phyloP scores from a whole-genome alignment of 2,329 filamentous ascomycete species.

The Fusarium incarnatum region DNA sequence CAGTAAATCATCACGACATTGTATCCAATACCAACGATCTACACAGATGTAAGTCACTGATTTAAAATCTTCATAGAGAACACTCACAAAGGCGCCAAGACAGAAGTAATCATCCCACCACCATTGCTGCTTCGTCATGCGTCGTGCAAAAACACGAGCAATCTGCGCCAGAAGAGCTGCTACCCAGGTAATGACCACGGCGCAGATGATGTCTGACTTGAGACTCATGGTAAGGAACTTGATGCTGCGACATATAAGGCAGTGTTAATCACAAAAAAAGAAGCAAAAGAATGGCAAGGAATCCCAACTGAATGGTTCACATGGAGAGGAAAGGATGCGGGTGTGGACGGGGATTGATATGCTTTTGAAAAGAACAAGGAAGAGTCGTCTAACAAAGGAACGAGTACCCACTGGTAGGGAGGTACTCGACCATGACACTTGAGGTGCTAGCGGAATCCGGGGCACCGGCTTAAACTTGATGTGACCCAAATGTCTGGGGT shows the following conservation, averaged over 20 bases:
- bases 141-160: slow-evolving; percentile 37
- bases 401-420: not conserved
- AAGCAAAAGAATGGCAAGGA: not conserved
- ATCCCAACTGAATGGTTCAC: not conserved
- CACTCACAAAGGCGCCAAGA: slow-evolving; percentile 41
- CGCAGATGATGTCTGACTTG: slow-evolving; percentile 32
- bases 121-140: slow-evolving; percentile 42
- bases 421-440: not conserved
- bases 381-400: not conserved
- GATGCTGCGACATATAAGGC: slow-evolving; percentile 2
- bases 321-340: not conserved
- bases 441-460: slow-evolving; percentile 1
- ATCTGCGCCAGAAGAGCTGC: slow-evolving; percentile 37
- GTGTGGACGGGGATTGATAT: slow-evolving; percentile 28
- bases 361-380: slow-evolving; percentile 30
- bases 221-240: slow-evolving; percentile 31
- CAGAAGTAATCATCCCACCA: slow-evolving; percentile 45
- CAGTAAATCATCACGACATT: slow-evolving; percentile 33
- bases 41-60: not conserved
- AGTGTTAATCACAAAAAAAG: not conserved
- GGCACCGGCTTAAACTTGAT: not conserved
- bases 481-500: slow-evolving; percentile 22
- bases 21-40: slow-evolving; percentile 39
- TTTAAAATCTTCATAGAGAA: not conserved
- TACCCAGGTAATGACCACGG: slow-evolving; percentile 37